Conservation (phyloP, 345 rosid genomes). For the Lumnitzera racemosa region DNA sequence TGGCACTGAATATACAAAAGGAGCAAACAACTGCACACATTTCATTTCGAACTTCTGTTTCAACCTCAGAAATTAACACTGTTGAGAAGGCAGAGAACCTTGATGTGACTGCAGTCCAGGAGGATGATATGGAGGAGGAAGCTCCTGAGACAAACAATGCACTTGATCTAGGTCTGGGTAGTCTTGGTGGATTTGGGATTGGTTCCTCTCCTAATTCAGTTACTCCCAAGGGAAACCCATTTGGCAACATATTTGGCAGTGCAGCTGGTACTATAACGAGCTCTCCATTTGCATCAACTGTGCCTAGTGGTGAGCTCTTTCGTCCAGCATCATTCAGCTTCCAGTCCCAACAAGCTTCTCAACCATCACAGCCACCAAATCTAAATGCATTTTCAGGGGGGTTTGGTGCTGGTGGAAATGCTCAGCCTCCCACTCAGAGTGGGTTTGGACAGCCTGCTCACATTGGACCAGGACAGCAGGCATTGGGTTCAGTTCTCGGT, state of each 20-base stretch:
- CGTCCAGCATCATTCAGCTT: slow-evolving; percentile 86
- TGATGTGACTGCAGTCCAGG: slow-evolving; percentile 43
- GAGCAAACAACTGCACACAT: slow-evolving; percentile 25
- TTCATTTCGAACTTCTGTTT: slow-evolving; percentile 22
- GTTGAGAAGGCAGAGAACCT: slow-evolving; percentile 35
- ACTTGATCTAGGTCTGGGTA: slow-evolving; percentile 58
- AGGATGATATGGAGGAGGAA: slow-evolving; percentile 99
- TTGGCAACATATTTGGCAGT: slow-evolving; percentile 66
- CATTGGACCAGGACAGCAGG: slow-evolving; percentile 79
- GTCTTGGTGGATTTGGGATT: slow-evolving; percentile 64
- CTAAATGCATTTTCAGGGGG: slow-evolving; percentile 49
- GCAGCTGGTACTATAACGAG: slow-evolving; percentile 31
- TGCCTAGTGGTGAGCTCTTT: slow-evolving; percentile 77
- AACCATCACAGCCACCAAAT: slow-evolving; percentile 44
- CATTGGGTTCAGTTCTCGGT: slow-evolving; percentile 90
- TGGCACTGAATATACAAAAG: slow-evolving; percentile 35
- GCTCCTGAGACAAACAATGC: slow-evolving; percentile 57
- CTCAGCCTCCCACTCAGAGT: slow-evolving; percentile 49
- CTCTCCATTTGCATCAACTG: slow-evolving; percentile 48
- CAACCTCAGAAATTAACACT: slow-evolving; percentile 27
- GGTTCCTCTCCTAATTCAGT: slow-evolving; percentile 44
- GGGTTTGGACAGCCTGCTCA: slow-evolving; percentile 82
- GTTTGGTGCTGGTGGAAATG: slow-evolving; percentile 36
- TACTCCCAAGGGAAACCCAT: slow-evolving; percentile 58
- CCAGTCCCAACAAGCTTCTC: slow-evolving; percentile 52